Evolutionary conservation across 768 basidiomycete genomes (phyloP).

Genomic region (Trametes punicea): DNA sequence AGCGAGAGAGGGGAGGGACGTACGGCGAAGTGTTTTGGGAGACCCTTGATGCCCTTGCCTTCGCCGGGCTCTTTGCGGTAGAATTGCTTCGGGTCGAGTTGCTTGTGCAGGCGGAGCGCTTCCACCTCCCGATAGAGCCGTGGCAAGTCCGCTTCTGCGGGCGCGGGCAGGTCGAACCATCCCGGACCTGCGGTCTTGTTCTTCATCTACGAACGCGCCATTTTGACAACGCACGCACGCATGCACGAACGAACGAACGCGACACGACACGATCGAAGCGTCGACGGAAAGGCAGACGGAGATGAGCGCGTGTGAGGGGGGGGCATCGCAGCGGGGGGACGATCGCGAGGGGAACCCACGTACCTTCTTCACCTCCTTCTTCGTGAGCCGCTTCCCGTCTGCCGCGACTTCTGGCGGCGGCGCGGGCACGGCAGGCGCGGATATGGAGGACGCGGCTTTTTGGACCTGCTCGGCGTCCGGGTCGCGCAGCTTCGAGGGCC

Average conservation of each 20-base stretch:
- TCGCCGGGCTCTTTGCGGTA: slow-evolving; percentile 86
- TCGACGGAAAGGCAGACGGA: not conserved
- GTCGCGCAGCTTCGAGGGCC: slow-evolving; percentile 51
- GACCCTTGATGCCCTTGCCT: slow-evolving; percentile 76
- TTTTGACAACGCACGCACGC: not conserved
- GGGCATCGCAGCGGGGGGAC: not conserved
- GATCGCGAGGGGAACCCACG: slow-evolving; percentile 21
- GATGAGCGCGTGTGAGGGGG: slow-evolving; percentile 1
- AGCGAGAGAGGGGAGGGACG: slow-evolving; percentile 27
- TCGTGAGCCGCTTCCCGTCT: slow-evolving; percentile 66
- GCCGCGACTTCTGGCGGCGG: slow-evolving; percentile 58
- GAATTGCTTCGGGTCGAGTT: slow-evolving; percentile 90
- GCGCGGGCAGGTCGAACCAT: slow-evolving; percentile 90
- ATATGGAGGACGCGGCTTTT: slow-evolving; percentile 45
- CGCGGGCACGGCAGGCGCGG: slow-evolving; percentile 57
- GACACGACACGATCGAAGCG: not conserved
- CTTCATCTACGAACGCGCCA: slow-evolving; percentile 48
- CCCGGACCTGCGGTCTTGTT: slow-evolving; percentile 70
- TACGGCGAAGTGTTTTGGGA: slow-evolving; percentile 91
- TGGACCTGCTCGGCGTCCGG: slow-evolving; percentile 56
- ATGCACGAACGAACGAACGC: not conserved
- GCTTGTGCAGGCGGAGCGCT: slow-evolving; percentile 79
- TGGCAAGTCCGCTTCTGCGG: slow-evolving; percentile 74
- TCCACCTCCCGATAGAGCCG: slow-evolving; percentile 82
- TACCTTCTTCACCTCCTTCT: slow-evolving; percentile 70